phyloP scores from a whole-genome alignment of 108 stramenopile genomes.

The Mayamaea pseudoterrestris region DNA sequence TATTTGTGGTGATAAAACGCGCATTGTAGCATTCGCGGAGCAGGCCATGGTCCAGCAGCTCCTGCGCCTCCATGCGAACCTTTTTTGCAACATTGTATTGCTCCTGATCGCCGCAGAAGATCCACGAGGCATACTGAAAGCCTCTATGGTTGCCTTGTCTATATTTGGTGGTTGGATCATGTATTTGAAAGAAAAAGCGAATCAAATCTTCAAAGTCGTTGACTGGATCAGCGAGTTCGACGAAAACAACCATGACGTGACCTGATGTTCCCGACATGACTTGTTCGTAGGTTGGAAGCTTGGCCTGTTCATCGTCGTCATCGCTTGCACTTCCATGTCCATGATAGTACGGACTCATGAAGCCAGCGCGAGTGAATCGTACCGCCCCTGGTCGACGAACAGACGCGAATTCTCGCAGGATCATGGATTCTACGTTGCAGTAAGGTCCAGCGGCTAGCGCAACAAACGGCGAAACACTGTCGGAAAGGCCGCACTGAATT shows the following conservation, averaged over 20 bases:
- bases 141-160: slow-evolving; percentile 67
- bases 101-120: slow-evolving; percentile 40
- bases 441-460: no score
- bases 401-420: no score
- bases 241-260: slow-evolving; percentile 40
- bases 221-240: slow-evolving; percentile 26
- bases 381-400: no score
- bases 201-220: slow-evolving; percentile 34
- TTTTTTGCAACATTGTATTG: slow-evolving; percentile 26
- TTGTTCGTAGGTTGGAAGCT: slow-evolving; percentile 37
- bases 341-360: no score
- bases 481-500: no score
- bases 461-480: no score
- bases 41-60: background rate
- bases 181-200: slow-evolving; percentile 51
- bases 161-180: slow-evolving; percentile 62
- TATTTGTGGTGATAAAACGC: slow-evolving; percentile 13
- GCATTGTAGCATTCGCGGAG: slow-evolving; percentile 9
- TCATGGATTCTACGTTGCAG: no score
- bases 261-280: slow-evolving; percentile 36
- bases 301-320: no score
- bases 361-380: no score
- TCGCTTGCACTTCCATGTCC: no score
- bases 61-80: slow-evolving; percentile 21
- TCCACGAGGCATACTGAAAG: slow-evolving; percentile 47